Conservation (phyloP, 192 early-diverging fungal genomes). For the Gaertneriomyces semiglobifer region DNA sequence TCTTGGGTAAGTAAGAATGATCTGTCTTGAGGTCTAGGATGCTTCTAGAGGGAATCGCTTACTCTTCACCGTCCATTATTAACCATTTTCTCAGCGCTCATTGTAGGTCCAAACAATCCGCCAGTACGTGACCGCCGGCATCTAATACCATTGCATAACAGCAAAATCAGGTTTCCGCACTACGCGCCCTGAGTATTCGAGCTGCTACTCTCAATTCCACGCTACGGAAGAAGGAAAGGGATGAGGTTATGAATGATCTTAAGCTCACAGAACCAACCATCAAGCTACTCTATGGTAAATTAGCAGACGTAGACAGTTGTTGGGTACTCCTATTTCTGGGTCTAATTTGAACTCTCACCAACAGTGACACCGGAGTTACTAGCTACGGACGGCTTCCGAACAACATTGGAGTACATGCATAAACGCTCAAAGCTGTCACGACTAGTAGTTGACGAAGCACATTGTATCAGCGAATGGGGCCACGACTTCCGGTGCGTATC, state of each 20-base stretch:
- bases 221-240: conserved; percentile 30
- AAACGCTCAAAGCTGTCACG: conserved; percentile 30
- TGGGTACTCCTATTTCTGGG: too few relatives aligned
- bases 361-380: conserved; percentile 50
- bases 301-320: not conserved
- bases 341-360: too few relatives aligned
- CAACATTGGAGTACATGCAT: conserved; percentile 31
- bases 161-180: conserved; percentile 50
- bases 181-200: conserved; percentile 31
- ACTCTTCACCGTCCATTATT: too few relatives aligned
- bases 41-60: too few relatives aligned
- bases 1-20: conserved; percentile 32
- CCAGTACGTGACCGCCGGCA: too few relatives aligned
- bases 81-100: too few relatives aligned
- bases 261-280: conserved; percentile 14
- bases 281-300: conserved; percentile 44
- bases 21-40: too few relatives aligned
- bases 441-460: conserved; percentile 53
- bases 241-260: conserved; percentile 34
- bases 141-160: not conserved
- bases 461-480: conserved; percentile 57
- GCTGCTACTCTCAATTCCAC: conserved; percentile 42
- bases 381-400: conserved; percentile 41
- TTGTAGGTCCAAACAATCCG: too few relatives aligned
- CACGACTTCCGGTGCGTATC: conserved; percentile 39